Evolutionary conservation across 116 monocot species (phyloP), one percentile per base, ranked within the genome.

Genomic region (Thalassia testudinum): DNA sequence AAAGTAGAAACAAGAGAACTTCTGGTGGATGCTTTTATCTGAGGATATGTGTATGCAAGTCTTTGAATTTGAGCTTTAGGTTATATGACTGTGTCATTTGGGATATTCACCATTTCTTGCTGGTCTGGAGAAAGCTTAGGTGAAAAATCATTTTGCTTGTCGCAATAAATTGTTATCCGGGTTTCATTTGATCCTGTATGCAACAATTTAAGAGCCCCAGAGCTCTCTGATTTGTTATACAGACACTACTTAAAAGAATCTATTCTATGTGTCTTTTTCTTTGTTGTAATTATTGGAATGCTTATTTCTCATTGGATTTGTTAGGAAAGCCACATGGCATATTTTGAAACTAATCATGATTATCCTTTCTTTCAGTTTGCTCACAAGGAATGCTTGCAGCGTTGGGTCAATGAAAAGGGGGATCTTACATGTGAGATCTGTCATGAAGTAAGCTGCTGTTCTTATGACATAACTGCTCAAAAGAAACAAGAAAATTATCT

Each of bases 371-470:
- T 60, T 27, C 77, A 95, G 95, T 88, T 70, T 79, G 95, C 85
- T 57, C 95, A 95, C 57, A 84, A 80, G 70, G 70, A 63, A 20
- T 95, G 95, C 40, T 71, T 95, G 54, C 95, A 88, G 57, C 73
- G 79, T n/a, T 95, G 95, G 95, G 76, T 87, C 67, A 79, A 95
- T 63, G 95, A 84, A 61, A 95, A 88, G 66, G 88, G 88, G 42
- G 77, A 95, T 68, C 84, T 75, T 59, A 84, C 67, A 30, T 95
- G 95, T 70, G 95, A 95, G 67, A 95, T 95, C 24, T 95, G 95
- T 56, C 88, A 81, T 77, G 66, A 84, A 78, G 93, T 93, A 30
- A 73, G 65, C 26, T 37, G 40, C 18, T 42, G 12, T n/a, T 26
- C 19, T n/a, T n/a, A n/a, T n/a, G n/a, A n/a, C 29, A 11, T 14